These are phyloP conservation scores for Athelia sp. DNA, from an alignment of 1,284 basidiomycete species.

Conservation along the genomic window DNA sequence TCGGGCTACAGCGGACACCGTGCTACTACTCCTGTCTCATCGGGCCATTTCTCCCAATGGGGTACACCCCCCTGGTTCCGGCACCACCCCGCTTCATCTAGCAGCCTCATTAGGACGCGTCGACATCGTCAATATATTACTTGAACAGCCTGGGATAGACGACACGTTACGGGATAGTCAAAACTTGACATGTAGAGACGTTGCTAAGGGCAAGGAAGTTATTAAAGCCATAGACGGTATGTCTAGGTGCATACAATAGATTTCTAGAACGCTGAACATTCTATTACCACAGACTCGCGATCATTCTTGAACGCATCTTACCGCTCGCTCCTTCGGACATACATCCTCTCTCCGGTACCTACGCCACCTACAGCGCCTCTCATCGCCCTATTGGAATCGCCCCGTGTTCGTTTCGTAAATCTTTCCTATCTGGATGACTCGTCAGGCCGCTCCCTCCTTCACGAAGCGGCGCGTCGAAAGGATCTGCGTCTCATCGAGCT, in stretches of 20 bases:
- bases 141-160: conserved; percentile 78
- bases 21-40: conserved; percentile 68
- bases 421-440: conserved; percentile 71
- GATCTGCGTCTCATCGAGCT: conserved; percentile 83
- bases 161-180: conserved; percentile 74
- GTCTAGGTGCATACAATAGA: conserved; percentile 14
- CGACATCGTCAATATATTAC: conserved; percentile 72
- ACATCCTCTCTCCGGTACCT: conserved; percentile 56
- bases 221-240: conserved; percentile 74
- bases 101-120: conserved; percentile 77
- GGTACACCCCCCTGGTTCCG: conserved; percentile 61
- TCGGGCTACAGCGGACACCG: conserved; percentile 46
- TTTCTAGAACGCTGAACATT: background rate
- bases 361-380: conserved; percentile 47
- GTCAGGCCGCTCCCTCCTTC: conserved; percentile 78
- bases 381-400: conserved; percentile 54
- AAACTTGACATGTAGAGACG: conserved; percentile 71
- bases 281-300: conserved; percentile 62
- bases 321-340: conserved; percentile 67
- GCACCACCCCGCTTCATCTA: conserved; percentile 83
- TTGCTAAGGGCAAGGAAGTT: conserved; percentile 69
- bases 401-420: conserved; percentile 57
- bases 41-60: conserved; percentile 76
- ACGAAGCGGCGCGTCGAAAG: conserved; percentile 83
- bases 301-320: conserved; percentile 76